Base-by-base conservation (phyloP, 192 early-diverging fungal species). In the Polychytrium aggregatum region DNA sequence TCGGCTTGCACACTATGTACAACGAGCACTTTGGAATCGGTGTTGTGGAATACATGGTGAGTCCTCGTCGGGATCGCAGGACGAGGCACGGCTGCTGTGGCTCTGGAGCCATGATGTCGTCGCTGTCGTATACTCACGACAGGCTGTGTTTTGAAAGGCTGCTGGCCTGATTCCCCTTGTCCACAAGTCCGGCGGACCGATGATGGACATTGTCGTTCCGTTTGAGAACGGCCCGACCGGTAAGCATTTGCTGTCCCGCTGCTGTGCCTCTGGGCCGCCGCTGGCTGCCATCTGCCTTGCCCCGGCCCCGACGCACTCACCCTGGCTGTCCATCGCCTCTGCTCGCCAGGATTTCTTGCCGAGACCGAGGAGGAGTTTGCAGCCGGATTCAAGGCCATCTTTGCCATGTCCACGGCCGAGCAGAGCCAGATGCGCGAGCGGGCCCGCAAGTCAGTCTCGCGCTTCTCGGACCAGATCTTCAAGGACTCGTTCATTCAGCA, bases 21-120 rank as follows among this genome's bases (percentile, higher is more conserved):
- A 85, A 99, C 55, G 96, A 99, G 61, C 96, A 99, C 57, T 99
- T 99, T 74, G 96, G 96, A 4, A 99, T 99, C 50, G 83, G 86
- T 25, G 78, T 97, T 38, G 87, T 99, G 1, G 96, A 99, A 60
- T 96, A 92, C 58, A 96, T 98, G 95, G 89, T 87, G 73, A 39
- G 53, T 21, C 33, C 9, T 40, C 11, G 27, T 55, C 33, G 28
- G 17, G 18, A 21, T 55, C 8, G 1, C 4, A 1, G 10, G 1
- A 36, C 13, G 20, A 35, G 48, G 20, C 17, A 35, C n/a, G 20
- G 14, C n/a, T 17, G 14, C 20, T 24, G 18, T 21, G 16, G 17
- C 52, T n/a, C 1, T 53, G 14, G 16, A 3, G 16, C n/a, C 17
- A 59, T 48, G 16, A 2, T 18, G n/a, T 46, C n/a, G 47, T 60